Evolutionary conservation across 441 rosid species (phyloP), one percentile per base, ranked within the genome.

Genomic region (Hura crepitans): DNA sequence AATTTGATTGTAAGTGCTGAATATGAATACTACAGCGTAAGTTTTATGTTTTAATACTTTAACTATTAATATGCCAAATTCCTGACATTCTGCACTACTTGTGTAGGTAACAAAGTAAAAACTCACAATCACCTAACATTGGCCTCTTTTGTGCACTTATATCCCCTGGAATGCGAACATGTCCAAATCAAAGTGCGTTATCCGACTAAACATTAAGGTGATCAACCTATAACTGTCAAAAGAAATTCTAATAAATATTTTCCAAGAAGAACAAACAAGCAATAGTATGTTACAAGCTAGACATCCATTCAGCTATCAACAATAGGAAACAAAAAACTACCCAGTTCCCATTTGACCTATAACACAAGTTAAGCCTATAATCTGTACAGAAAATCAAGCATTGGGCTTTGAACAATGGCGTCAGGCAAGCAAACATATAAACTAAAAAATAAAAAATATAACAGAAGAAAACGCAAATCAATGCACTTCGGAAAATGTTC

Each of bases 401-500:
- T 42, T 43, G 50, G 45, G 5, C 20, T n/a, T 59, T n/a, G 62
- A 10, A 14, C 59, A 23, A 17, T 18, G n/a, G 53, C 53, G 17
- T 47, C 53, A 47, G 17, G 20, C 43, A 14, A 31, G 42, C 42
- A 37, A 42, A 8, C 14, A 42, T 42, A 42, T 11, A 9, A 9
- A 42, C 46, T 10, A 10, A 0, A 1, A 42, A 42, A 42, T 7
- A 9, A 43, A 23, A 5, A 7, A 20, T 25, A 45, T 10, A 60
- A 33, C 64, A 60, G 1, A 7, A 59, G 4, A 59, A 35, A 60
- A 60, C 17, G 23, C 45, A 31, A 28, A 65, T 66, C 70, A 66
- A 66, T 66, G 70, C 23, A 68, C 63, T 27, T 67, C 37, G 30
- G 51, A 54, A 53, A 22, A 17, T 23, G 33, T 49, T 35, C n/a